Evolutionary conservation across 441 rosid species (phyloP).

Genomic region (Theobroma grandiflorum): DNA sequence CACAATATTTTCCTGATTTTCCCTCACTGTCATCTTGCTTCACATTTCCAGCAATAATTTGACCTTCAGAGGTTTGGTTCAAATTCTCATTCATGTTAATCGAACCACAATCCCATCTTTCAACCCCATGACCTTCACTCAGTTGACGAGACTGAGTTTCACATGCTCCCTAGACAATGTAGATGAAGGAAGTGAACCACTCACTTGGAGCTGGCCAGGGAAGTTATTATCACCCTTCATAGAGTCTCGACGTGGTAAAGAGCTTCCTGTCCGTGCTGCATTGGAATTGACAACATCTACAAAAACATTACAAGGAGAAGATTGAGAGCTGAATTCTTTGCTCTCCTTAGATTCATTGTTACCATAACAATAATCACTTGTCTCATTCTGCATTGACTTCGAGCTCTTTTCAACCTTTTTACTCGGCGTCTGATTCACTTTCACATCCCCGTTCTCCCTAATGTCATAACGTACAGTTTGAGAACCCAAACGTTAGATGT

Average conservation of each 20-base stretch:
- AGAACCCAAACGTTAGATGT: too few species aligned
- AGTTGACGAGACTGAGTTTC: conserved; percentile 42
- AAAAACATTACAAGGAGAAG: conserved; percentile 47
- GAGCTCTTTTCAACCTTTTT: conserved; percentile 51
- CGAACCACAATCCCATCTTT: conserved; percentile 46
- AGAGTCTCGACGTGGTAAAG: conserved; percentile 41
- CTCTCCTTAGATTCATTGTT: conserved; percentile 36
- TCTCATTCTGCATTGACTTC: conserved; percentile 50
- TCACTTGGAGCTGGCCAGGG: conserved; percentile 47
- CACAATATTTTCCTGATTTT: conserved; percentile 58
- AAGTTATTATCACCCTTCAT: conserved; percentile 42
- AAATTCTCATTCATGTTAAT: conserved; percentile 37
- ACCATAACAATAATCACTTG: conserved; percentile 43
- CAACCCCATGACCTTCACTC: conserved; percentile 35
- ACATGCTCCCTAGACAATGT: conserved; percentile 47
- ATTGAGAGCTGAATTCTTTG: conserved; percentile 36
- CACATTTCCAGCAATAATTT: conserved; percentile 42
- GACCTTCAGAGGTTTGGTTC: conserved; percentile 39
- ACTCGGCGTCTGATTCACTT: conserved; percentile 37
- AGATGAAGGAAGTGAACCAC: conserved; percentile 51
- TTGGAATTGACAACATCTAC: conserved; percentile 43
- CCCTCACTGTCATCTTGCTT: conserved; percentile 54
- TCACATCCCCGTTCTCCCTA: conserved; percentile 36
- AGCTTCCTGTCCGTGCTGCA: conserved; percentile 40
- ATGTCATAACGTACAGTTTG: background rate